These are phyloP conservation scores for Cylindrotheca fusiformis DNA, from an alignment of 108 stramenopile genomes.

Conservation along the genomic window DNA sequence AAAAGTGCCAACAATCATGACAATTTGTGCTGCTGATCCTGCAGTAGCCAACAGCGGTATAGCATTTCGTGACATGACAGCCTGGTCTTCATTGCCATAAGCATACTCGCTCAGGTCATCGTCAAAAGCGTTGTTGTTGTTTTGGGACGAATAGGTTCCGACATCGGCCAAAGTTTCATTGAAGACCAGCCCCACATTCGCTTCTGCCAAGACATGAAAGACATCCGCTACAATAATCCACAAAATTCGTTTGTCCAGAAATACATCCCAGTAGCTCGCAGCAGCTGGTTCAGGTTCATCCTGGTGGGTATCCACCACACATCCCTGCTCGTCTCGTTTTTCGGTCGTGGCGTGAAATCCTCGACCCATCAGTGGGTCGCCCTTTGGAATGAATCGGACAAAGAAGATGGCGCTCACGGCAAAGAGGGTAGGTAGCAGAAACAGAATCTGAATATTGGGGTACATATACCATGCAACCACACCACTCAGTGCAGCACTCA, in stretches of 20 bases:
- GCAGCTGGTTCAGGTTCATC: slow-evolving; percentile 19
- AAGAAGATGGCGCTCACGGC: slow-evolving; percentile 19
- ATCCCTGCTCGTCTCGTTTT: slow-evolving; percentile 21
- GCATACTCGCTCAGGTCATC: background rate
- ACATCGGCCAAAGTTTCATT: slow-evolving; percentile 35
- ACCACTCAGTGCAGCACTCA: slow-evolving; percentile 20
- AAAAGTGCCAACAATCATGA: slow-evolving; percentile 31
- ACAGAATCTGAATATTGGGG: slow-evolving; percentile 27
- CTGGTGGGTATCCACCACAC: slow-evolving; percentile 26
- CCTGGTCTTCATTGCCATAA: slow-evolving; percentile 5
- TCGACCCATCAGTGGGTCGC: slow-evolving; percentile 33
- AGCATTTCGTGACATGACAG: slow-evolving; percentile 24
- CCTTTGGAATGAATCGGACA: slow-evolving; percentile 18
- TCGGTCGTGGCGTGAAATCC: slow-evolving; percentile 23
- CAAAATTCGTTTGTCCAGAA: slow-evolving; percentile 36
- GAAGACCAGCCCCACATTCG: slow-evolving; percentile 33
- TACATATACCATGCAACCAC: slow-evolving; percentile 25
- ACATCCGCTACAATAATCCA: slow-evolving; percentile 40
- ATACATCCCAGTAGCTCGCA: slow-evolving; percentile 27
- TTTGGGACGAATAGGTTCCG: slow-evolving; percentile 40
- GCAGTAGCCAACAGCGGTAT: slow-evolving; percentile 30
- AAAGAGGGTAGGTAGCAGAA: slow-evolving; percentile 25
- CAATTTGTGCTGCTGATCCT: slow-evolving; percentile 25
- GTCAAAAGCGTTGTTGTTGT: background rate
- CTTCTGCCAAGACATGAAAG: slow-evolving; percentile 29